Evolutionary conservation across 305 asterid species (phyloP), one percentile per base, ranked within the genome.

Genomic region (Fraxinus albicans): DNA sequence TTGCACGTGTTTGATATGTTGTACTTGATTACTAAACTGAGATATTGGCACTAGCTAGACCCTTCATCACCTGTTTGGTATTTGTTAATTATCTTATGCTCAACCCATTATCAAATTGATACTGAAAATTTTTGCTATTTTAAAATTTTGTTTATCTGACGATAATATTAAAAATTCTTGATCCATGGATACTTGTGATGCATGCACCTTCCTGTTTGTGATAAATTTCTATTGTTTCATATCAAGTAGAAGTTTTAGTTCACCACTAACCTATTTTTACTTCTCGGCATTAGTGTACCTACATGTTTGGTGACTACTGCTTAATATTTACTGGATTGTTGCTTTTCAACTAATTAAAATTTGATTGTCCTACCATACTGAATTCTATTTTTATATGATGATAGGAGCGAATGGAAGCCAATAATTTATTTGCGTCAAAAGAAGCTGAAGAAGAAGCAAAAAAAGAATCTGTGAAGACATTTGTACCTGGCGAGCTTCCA

Each of bases 391-490:
- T 82, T 21, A 17, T 78, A 50, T 83, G 82, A 76, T 80, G 60
- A 83, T 84, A 96, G 99, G 99, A 96, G 91, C 97, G 98, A 74
- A 76, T 85, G 84, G 99, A 95, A 90, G 99, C 99, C 83, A 90
- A 87, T 19, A 89, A 69, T 31, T 70, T 95, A 83, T 97, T 95
- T 90, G 94, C 96, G 29, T 94, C 98, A 12, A 19, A 85, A 92
- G 99, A 95, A 91, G 99, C 97, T 69, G 99, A 93, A 89, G 98
- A 96, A 86, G 95, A 89, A 89, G 91, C 92, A 77, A 95, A 93
- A 87, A 90, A 88, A 86, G 98, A 88, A 82, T 94, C 98, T 67
- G 95, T 85, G 53, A 95, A 95, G 90, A 89, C 98, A 63, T 82
- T 88, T 87, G 97, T 93, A 77, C 93, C 98, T 65, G 91, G 87